These are phyloP conservation scores for Talaromyces thailandensis DNA, from an alignment of 495 filamentous ascomycete genomes.

Conservation along the genomic window DNA sequence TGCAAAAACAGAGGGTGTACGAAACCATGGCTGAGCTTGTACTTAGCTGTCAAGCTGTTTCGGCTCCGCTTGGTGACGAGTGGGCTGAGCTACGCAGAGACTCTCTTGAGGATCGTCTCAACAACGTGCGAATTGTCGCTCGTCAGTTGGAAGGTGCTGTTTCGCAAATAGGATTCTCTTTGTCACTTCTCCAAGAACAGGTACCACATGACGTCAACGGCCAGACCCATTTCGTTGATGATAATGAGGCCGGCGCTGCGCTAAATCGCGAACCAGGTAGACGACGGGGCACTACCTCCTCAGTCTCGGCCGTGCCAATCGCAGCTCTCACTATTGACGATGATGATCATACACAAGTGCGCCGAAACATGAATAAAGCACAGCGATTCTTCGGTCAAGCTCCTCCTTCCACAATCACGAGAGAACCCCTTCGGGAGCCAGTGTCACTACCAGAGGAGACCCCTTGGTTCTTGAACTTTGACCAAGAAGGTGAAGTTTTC, in stretches of 20 bases:
- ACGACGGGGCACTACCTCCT: conserved; percentile 20
- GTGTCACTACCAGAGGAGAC: conserved; percentile 57
- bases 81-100: conserved; percentile 89
- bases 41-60: conserved; percentile 75
- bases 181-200: conserved; percentile 78
- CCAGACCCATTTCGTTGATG: conserved; percentile 29
- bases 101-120: conserved; percentile 81
- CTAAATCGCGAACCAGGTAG: conserved; percentile 21
- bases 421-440: conserved; percentile 36
- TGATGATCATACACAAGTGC: conserved; percentile 45
- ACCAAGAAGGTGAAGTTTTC: conserved; percentile 81
- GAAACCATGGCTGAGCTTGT: conserved; percentile 87
- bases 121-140: conserved; percentile 62
- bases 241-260: conserved; percentile 16
- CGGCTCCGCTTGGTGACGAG: conserved; percentile 85
- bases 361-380: conserved; percentile 71
- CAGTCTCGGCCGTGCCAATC: conserved; percentile 58
- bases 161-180: conserved; percentile 77
- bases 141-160: conserved; percentile 77
- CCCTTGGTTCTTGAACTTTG: conserved; percentile 76
- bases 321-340: conserved; percentile 56
- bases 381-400: conserved; percentile 86
- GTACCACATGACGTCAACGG: conserved; percentile 39
- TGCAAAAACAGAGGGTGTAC: conserved; percentile 86
- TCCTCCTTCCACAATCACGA: conserved; percentile 42